A percentile compares a stretch with the other conserved stretches of the same genome.
These are phyloP conservation scores for Sclerospora graminicola DNA, from an alignment of 352 stramenopile genomes.

Conservation along the genomic window DNA sequence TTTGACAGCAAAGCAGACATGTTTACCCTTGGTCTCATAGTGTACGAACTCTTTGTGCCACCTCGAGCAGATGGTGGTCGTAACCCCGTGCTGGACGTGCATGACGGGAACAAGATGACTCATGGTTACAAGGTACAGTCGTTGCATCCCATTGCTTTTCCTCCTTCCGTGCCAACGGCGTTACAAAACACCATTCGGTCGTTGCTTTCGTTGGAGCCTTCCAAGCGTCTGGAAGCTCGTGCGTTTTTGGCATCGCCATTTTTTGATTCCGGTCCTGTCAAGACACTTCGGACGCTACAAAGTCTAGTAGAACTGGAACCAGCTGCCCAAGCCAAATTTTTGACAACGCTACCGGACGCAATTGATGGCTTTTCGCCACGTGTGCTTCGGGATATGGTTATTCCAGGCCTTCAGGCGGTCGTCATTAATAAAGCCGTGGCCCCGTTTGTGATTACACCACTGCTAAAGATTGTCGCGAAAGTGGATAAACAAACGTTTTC, in stretches of 20 bases:
- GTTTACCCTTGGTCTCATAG: conserved; percentile 76
- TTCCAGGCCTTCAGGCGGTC: conserved; percentile 63
- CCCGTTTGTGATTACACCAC: conserved; percentile 79
- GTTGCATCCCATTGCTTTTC: conserved; percentile 82
- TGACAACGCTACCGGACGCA: conserved; percentile 55
- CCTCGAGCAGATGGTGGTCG: conserved; percentile 66
- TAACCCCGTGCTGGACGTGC: conserved; percentile 72
- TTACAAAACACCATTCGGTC: conserved; percentile 81
- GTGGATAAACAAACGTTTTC: conserved; percentile 79
- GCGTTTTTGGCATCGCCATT: conserved; percentile 76
- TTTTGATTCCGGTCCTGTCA: conserved; percentile 80
- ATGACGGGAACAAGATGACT: conserved; percentile 84
- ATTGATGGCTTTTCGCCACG: conserved; percentile 73
- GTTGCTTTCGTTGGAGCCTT: conserved; percentile 50
- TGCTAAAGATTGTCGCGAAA: conserved; percentile 83
- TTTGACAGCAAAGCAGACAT: conserved; percentile 79
- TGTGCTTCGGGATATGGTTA: conserved; percentile 76
- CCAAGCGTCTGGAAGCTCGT: conserved; percentile 54
- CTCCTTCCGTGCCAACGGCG: conserved; percentile 55
- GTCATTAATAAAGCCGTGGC: conserved; percentile 83
- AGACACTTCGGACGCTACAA: conserved; percentile 72
- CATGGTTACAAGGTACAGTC: conserved; percentile 85
- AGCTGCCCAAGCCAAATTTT: conserved; percentile 70
- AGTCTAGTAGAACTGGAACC: conserved; percentile 78
- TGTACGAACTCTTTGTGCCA: conserved; percentile 81